Base-by-base conservation (phyloP, 1,139 yeast species). In the Suhomyces panamericanus region DNA sequence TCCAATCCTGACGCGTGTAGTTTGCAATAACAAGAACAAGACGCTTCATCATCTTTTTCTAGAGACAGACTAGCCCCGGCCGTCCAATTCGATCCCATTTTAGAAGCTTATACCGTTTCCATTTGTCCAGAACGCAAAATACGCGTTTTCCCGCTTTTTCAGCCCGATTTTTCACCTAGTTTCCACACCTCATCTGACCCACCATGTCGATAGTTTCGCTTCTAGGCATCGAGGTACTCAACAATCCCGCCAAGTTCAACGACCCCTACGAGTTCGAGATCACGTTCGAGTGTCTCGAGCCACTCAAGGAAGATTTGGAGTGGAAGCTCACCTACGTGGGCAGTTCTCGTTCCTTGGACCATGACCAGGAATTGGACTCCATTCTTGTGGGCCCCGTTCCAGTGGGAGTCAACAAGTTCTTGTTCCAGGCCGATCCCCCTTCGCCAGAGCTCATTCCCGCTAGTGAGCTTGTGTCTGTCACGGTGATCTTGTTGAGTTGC, bases 301-400 rank as follows among this genome's bases (percentile, higher is more conserved):
- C 96, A 1, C 73, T 93, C 53, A 87, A 87, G 60, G 95, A 91
- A 60, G 98, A 93, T 63, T 74, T 93, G 49, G 99, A 95, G 64
- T 93, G 99, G 99, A 93, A 93, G 64, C 73, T 93, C 51, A 93
- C 97, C 4, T 93, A 93, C 57, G 99, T 93, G 41, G 99, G 99
- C 1, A 87, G 96, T 8, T 90, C 96, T 1, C 78, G 95, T 43
- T 89, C 96, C 30, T 64, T 89, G 48, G 97, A 93, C 55, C 97
- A 93, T 57, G 99, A 93, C 65, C 99, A 95, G 67, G 98, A 91
- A 62, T 73, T 93, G 46, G 99, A 93, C 61, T 89, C 97, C 2
- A 83, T 95, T 38, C 72, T 95, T 22, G 99, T 93, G 4, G 99
- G 99, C 0, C 99, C 99, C 0, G 96, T 93, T 4, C 99, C 99